Evolutionary conservation across 805 yeast species (phyloP), one percentile per base, ranked within the genome.

Genomic region (Kockiozyma suomiensis): DNA sequence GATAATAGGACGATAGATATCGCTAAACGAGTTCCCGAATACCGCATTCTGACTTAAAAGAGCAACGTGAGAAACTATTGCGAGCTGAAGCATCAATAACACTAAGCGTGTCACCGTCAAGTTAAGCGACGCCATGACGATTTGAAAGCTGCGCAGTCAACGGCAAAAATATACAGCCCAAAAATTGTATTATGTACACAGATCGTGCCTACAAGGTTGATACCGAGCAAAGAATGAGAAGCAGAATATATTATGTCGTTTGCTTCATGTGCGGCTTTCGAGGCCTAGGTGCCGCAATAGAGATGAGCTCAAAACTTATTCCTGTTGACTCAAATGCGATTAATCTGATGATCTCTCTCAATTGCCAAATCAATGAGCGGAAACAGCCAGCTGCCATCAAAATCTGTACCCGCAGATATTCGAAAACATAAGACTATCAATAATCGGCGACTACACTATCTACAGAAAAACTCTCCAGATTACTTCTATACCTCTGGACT

Each of bases 361-460:
- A n/a, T n/a, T n/a, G n/a, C n/a, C n/a, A n/a, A n/a, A n/a, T n/a
- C n/a, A n/a, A 30, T 30, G 33, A 30, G 33, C 33, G 10, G 10
- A 7, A 6, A 6, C 10, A 30, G 33, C 10, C 33, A 37, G 35
- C 40, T 49, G 3, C 50, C 56, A 7, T 2, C 50, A 17, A 55
- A 41, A 33, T 10, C 19, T 6, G 7, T 49, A 19, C 53, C 58
- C 2, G 42, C 58, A 4, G 25, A n/a, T 15, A 6, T 7, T n/a
- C 52, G 64, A 12, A 51, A 41, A 21, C 61, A 52, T 28, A 42
- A 28, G 19, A 25, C 33, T 8, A 57, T 60, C 25, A 46, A 43
- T 7, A 61, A 61, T 48, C 46, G 65, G 3, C 42, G 66, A 12
- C 51, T 59, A 17, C 56, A 50, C 49, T 62, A 62, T 38, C 52